These are phyloP conservation scores for Adansonia madagascariensis DNA, from an alignment of 441 rosid species.

Conservation along the genomic window DNA sequence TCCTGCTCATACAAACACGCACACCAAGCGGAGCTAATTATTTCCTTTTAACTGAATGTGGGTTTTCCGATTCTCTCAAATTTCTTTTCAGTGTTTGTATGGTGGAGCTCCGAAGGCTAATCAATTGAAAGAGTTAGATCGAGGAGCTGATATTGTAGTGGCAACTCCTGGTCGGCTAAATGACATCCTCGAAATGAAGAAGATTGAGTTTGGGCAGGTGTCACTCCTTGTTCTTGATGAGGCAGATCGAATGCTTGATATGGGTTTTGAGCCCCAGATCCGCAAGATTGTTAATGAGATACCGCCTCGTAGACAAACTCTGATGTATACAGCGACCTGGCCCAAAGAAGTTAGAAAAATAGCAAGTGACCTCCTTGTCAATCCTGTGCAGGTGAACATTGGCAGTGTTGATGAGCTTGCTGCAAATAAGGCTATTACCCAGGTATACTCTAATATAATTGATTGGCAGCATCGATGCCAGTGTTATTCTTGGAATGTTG, in stretches of 20 bases:
- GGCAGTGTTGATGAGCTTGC: slow-evolving; percentile 93
- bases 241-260: slow-evolving; percentile 98
- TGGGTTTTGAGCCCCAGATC: slow-evolving; percentile 98
- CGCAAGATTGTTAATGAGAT: slow-evolving; percentile 94
- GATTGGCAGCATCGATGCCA: slow-evolving; percentile 10
- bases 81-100: slow-evolving; percentile 75
- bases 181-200: slow-evolving; percentile 88
- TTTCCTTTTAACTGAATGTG: slow-evolving; percentile 25
- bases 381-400: slow-evolving; percentile 94
- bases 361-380: slow-evolving; percentile 85
- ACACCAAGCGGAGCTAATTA: not conserved
- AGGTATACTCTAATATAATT: slow-evolving; percentile 46
- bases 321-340: slow-evolving; percentile 98
- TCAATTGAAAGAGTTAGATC: slow-evolving; percentile 78
- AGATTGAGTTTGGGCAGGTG: slow-evolving; percentile 74
- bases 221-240: slow-evolving; percentile 95
- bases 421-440: slow-evolving; percentile 94
- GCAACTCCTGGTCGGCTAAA: slow-evolving; percentile 98
- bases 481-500: slow-evolving; percentile 15
- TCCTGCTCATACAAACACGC: not conserved
- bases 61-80: slow-evolving; percentile 24
- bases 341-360: slow-evolving; percentile 95
- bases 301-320: slow-evolving; percentile 87
- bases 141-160: slow-evolving; percentile 93
- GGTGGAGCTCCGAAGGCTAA: slow-evolving; percentile 97